These are phyloP conservation scores for Moniliophthora roreri DNA, from an alignment of 1,284 basidiomycete species.

Conservation along the genomic window DNA sequence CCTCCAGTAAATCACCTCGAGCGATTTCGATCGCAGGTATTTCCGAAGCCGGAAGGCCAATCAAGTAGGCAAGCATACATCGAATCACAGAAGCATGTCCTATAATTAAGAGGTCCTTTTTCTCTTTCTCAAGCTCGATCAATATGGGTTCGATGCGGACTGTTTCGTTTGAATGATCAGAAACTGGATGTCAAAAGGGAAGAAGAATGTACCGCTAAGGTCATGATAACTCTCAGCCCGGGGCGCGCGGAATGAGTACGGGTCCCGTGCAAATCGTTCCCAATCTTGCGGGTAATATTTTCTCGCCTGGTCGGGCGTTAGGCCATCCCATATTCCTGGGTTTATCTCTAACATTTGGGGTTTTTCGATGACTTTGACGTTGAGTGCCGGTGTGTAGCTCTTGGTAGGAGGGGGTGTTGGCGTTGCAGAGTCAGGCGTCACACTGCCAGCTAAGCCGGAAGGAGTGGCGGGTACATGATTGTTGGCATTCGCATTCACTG, in stretches of 20 bases:
- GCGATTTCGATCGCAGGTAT: slow-evolving; percentile 97
- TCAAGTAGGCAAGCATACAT: slow-evolving; percentile 89
- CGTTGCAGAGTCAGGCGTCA: background rate
- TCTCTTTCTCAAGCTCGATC: slow-evolving; percentile 80
- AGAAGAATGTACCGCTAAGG: slow-evolving; percentile 56
- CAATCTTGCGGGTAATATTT: slow-evolving; percentile 93
- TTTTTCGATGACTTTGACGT: slow-evolving; percentile 89
- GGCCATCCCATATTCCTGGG: slow-evolving; percentile 94
- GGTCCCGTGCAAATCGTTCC: slow-evolving; percentile 89
- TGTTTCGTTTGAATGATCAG: slow-evolving; percentile 21
- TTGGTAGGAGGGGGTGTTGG: slow-evolving; percentile 17
- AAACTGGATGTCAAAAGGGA: background rate
- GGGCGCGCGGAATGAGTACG: slow-evolving; percentile 91
- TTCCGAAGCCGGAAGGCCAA: slow-evolving; percentile 93
- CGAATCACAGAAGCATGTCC: slow-evolving; percentile 97
- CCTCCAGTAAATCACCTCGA: slow-evolving; percentile 86
- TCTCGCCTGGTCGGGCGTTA: slow-evolving; percentile 88
- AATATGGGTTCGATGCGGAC: slow-evolving; percentile 82
- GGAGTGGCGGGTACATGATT: background rate
- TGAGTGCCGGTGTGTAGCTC: slow-evolving; percentile 29
- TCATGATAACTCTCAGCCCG: slow-evolving; percentile 95
- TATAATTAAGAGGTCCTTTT: slow-evolving; percentile 77
- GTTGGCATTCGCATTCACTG: background rate
- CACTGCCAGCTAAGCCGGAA: background rate
- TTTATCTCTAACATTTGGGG: slow-evolving; percentile 98